Conservation (phyloP, 2,329 filamentous ascomycete species). For the Zymoseptoria brevis region DNA sequence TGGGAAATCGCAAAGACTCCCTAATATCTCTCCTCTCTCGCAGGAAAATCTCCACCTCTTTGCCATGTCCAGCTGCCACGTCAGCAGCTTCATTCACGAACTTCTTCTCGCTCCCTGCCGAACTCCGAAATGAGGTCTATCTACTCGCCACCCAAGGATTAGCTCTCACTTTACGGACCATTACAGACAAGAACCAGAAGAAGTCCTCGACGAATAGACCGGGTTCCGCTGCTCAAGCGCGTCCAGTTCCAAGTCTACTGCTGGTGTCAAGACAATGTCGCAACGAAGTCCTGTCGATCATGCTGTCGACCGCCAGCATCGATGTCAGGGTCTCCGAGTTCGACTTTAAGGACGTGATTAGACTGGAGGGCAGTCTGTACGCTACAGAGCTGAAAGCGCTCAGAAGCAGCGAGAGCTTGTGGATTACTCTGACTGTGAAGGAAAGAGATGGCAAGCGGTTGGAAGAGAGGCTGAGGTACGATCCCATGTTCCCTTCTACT, state of each 20-base stretch:
- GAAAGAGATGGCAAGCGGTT: conserved; percentile 1
- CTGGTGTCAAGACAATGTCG: conserved; percentile 18
- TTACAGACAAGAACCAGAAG: neutral
- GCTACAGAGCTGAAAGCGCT: conserved; percentile 23
- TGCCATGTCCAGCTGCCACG: neutral
- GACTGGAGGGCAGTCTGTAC: conserved; percentile 20
- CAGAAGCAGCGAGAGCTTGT: conserved; percentile 17
- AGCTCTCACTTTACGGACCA: conserved; percentile 9
- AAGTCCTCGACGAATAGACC: neutral
- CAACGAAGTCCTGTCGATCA: conserved; percentile 21
- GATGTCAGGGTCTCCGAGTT: conserved; percentile 17
- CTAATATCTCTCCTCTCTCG: neutral
- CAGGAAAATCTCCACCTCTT: neutral
- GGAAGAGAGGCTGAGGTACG: neutral
- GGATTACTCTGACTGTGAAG: conserved; percentile 10
- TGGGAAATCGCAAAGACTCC: neutral
- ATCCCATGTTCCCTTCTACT: neutral
- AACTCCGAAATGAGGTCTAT: conserved; percentile 27
- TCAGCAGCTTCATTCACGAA: conserved; percentile 2
- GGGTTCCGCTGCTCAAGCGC: neutral
- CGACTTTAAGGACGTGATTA: conserved; percentile 21
- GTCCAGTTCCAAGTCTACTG: conserved; percentile 19
- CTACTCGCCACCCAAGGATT: conserved; percentile 12
- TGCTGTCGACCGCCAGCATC: conserved; percentile 20
- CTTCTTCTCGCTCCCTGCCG: conserved; percentile 26